Evolutionary conservation across 345 rosid species (phyloP).

Genomic region (Populus nigra): DNA sequence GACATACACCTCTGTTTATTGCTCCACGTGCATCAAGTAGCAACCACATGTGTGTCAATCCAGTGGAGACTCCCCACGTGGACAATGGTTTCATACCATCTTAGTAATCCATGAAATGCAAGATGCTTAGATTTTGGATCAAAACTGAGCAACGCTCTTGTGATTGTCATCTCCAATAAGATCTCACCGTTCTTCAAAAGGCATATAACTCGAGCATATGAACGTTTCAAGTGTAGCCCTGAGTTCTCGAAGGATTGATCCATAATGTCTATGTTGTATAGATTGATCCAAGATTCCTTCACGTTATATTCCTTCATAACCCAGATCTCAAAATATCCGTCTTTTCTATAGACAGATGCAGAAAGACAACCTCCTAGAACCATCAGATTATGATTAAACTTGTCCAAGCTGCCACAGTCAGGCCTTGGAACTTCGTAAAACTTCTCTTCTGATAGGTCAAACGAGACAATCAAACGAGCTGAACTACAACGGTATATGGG

Average conservation of each 20-base stretch:
- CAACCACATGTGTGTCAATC: no score
- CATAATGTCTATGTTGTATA: conserved; percentile 2
- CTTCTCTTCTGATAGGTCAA: conserved; percentile 24
- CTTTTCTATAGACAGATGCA: conserved; percentile 3
- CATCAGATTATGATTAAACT: background rate
- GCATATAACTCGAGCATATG: conserved; percentile 7
- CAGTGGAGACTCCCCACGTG: conserved; percentile 15
- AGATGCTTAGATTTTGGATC: conserved; percentile 20
- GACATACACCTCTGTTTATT: no score
- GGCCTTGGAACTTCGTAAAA: conserved; percentile 24
- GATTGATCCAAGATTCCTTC: conserved; percentile 32
- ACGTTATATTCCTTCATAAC: conserved; percentile 23
- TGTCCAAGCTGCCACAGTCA: background rate
- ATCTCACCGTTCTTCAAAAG: conserved; percentile 25
- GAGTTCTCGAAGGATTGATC: no score
- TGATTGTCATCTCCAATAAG: conserved; percentile 19
- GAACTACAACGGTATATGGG: background rate
- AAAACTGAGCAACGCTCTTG: conserved; percentile 20
- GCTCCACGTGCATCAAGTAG: no score
- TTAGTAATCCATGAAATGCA: conserved; percentile 19
- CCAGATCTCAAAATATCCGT: conserved; percentile 22
- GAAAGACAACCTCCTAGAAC: conserved; percentile 26
- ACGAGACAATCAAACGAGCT: conserved; percentile 13
- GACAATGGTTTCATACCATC: conserved; percentile 22
- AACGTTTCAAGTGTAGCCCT: background rate